These are phyloP conservation scores for Xylaria polymorpha DNA, from an alignment of 2,329 filamentous ascomycete species.

Conservation along the genomic window DNA sequence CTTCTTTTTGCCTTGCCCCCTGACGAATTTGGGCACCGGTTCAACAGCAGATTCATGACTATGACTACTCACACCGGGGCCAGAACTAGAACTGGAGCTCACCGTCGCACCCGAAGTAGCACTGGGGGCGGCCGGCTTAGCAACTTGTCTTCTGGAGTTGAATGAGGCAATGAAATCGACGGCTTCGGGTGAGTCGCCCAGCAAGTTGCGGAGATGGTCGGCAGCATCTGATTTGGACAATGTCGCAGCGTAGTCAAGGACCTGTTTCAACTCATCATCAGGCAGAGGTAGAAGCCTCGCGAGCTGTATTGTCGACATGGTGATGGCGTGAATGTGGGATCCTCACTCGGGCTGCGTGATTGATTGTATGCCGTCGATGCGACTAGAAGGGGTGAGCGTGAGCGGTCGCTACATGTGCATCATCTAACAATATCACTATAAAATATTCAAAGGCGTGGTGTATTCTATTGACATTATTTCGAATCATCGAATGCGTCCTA, in stretches of 20 bases:
- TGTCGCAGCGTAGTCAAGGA: slow-evolving; percentile 82
- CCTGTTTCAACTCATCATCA: slow-evolving; percentile 83
- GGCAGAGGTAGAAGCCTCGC: slow-evolving; percentile 85
- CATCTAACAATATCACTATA: neutral
- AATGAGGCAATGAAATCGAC: slow-evolving; percentile 84
- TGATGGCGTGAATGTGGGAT: neutral
- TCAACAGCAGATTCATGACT: slow-evolving; percentile 49
- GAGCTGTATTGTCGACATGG: slow-evolving; percentile 74
- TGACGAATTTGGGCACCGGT: slow-evolving; percentile 61
- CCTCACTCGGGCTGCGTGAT: neutral
- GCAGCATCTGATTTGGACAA: slow-evolving; percentile 82
- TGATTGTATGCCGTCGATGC: neutral
- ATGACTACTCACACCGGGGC: neutral
- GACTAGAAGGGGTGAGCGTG: too few relatives aligned
- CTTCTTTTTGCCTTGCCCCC: slow-evolving; percentile 66
- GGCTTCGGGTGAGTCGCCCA: slow-evolving; percentile 83
- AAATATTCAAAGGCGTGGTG: neutral
- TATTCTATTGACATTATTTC: too few relatives aligned
- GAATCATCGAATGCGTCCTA: too few relatives aligned
- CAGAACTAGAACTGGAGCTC: slow-evolving; percentile 24
- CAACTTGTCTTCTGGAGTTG: slow-evolving; percentile 72
- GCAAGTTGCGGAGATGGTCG: slow-evolving; percentile 86
- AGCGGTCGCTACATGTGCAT: neutral
- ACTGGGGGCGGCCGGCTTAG: slow-evolving; percentile 43
- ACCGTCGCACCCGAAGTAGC: slow-evolving; percentile 19